These are phyloP conservation scores for Thuidium tamariscinum DNA, from an alignment of 225 moss, liverwort and hornwort genomes.

Conservation along the genomic window DNA sequence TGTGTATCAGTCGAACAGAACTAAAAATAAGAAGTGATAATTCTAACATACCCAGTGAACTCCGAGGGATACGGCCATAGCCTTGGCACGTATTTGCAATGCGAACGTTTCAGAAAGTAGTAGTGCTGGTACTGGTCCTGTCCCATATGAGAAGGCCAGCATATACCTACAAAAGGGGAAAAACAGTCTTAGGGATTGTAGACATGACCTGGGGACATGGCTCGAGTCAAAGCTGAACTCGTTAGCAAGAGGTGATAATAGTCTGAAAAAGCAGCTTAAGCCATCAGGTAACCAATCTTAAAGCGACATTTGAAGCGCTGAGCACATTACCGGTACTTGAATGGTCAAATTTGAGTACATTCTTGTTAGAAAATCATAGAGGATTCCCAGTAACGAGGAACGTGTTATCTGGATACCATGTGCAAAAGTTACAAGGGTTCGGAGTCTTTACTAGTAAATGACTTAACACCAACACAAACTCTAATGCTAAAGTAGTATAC, in stretches of 20 bases:
- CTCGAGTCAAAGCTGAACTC: background rate
- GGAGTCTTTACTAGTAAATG: background rate
- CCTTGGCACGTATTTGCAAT: conserved; percentile 76
- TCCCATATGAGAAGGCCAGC: conserved; percentile 69
- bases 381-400: background rate
- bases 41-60: conserved; percentile 69
- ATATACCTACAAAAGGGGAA: conserved; percentile 45
- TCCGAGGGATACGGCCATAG: conserved; percentile 76
- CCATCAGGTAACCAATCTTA: background rate
- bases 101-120: conserved; percentile 85
- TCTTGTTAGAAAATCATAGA: background rate
- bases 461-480: background rate
- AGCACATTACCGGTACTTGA: background rate
- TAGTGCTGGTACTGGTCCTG: conserved; percentile 84
- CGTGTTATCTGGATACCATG: background rate
- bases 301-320: background rate
- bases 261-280: background rate
- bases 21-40: background rate
- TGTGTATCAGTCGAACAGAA: background rate
- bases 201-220: background rate
- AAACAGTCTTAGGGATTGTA: background rate
- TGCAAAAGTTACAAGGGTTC: background rate
- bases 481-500: background rate
- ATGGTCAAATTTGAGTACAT: background rate
- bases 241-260: background rate